A percentile compares a stretch with the other conserved stretches of the same genome.
Evolutionary conservation across 179 eudicot genomes (phyloP).

Genomic region (Silene noctiflora): DNA sequence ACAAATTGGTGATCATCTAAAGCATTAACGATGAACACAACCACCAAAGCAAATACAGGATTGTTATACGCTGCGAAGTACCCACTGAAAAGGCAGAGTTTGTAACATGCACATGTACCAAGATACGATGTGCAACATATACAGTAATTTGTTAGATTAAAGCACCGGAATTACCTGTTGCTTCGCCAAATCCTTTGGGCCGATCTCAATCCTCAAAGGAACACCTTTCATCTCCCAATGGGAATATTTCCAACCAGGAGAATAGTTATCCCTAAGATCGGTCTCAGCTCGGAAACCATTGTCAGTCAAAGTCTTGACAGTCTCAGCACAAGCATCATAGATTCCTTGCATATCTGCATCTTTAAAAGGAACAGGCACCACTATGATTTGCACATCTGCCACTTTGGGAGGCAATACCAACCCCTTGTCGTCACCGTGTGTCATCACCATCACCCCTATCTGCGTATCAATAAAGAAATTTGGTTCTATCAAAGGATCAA

Average conservation of each 20-base stretch:
- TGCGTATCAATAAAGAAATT: slow-evolving; percentile 29
- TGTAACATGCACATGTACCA: too few relatives aligned
- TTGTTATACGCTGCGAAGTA: too few relatives aligned
- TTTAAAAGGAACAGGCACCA: slow-evolving; percentile 93
- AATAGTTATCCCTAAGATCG: slow-evolving; percentile 90
- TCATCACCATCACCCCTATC: slow-evolving; percentile 99
- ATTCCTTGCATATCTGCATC: slow-evolving; percentile 79
- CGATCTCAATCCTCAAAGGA: slow-evolving; percentile 77
- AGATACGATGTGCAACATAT: too few relatives aligned
- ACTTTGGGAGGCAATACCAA: slow-evolving; percentile 94
- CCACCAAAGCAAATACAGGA: too few relatives aligned
- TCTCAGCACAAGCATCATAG: slow-evolving; percentile 64
- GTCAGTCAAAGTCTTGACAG: slow-evolving; percentile 48
- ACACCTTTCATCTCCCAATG: slow-evolving; percentile 99
- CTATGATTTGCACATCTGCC: slow-evolving; percentile 78
- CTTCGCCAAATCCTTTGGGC: slow-evolving; percentile 43
- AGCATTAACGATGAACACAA: too few relatives aligned
- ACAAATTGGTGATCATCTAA: too few relatives aligned
- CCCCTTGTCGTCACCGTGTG: slow-evolving; percentile 96
- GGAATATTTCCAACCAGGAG: slow-evolving; percentile 99
- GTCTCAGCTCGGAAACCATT: slow-evolving; percentile 77
- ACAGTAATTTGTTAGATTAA: too few relatives aligned
- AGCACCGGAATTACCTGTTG: slow-evolving; percentile 25
- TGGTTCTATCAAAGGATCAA: neutral
- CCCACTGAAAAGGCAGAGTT: too few relatives aligned